Base-by-base conservation (phyloP, 768 basidiomycete genomes). In the Crepidotus variabilis region DNA sequence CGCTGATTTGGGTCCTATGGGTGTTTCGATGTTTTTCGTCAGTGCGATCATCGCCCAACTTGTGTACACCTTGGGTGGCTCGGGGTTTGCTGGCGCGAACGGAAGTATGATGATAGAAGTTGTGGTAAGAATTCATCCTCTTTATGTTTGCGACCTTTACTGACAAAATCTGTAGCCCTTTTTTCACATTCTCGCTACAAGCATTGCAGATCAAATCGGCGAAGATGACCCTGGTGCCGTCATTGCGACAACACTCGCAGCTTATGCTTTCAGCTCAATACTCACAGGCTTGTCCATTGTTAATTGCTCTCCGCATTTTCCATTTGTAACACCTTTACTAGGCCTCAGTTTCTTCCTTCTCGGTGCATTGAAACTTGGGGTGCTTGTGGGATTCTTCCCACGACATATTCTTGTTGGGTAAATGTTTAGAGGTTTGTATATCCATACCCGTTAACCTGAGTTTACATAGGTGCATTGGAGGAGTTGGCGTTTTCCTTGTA, bases 31-130 rank as follows among this genome's bases (percentile, higher is more conserved):
- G 88, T 96, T 96, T 71, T 96, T 95, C 69, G 80, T 94, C 18
- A 85, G 90, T 78, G 82, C 92, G 23, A 75, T 93, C 51, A 68
- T 96, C 34, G 77, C 94, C 0, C 96, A 98, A 66, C 72, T 97
- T 21, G 82, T 88, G 0, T 98, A 92, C 69, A 87, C 90, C 1
- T 70, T 87, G 8, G 95, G 94, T 4, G 96, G 91, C 3, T 94
- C 90, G 61, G 87, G 86, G 21, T 97, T 99, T 69, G 85, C 85
- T 8, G 92, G 91, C 50, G 93, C 88, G 1, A 94, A 93, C 71
- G 92, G 91, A 6, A 93, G 90, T 60, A 94, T 95, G 94, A 97
- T 98, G 94, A 98, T 99, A 59, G 96, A 98, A 72, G 92, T 95
- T 10, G 94, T 98, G 61, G 90, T 93, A 68, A 46, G 87, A 81